Percentiles rank a stretch among this genome's conserved stretches.
These are phyloP conservation scores for Xylaria venustula DNA, from an alignment of 495 filamentous ascomycete species.

Conservation along the genomic window DNA sequence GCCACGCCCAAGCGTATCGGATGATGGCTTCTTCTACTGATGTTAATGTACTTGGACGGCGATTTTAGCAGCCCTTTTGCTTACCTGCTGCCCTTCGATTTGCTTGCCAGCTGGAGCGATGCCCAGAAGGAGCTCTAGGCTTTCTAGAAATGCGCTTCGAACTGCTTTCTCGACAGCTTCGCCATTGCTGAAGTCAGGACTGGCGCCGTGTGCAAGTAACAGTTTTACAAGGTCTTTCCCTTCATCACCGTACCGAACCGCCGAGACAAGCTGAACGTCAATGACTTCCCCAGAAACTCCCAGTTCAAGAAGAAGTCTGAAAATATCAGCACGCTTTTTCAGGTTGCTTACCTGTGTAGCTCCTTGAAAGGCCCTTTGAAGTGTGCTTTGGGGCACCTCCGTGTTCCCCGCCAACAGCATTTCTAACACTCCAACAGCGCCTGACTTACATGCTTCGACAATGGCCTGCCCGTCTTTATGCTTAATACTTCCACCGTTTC, in stretches of 20 bases:
- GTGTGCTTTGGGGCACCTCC: conserved; percentile 30
- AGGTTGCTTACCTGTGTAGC: conserved; percentile 42
- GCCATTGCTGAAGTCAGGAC: conserved; percentile 41
- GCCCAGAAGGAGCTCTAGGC: conserved; percentile 44
- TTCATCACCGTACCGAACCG: conserved; percentile 43
- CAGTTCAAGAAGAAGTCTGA: conserved; percentile 39
- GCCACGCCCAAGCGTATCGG: conserved; percentile 36
- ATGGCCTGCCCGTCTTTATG: conserved; percentile 46
- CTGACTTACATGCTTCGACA: conserved; percentile 42
- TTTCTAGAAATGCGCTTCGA: conserved; percentile 39
- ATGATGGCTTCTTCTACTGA: conserved; percentile 35
- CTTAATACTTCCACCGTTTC: conserved; percentile 41
- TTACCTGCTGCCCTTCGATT: conserved; percentile 9
- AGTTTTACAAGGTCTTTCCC: conserved; percentile 41
- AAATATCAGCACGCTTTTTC: conserved; percentile 36
- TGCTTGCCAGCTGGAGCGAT: conserved; percentile 27
- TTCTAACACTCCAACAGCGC: conserved; percentile 35
- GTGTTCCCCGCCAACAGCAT: conserved; percentile 38
- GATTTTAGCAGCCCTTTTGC: not conserved
- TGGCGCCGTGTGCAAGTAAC: conserved; percentile 42
- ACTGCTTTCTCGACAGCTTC: conserved; percentile 50
- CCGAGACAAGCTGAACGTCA: conserved; percentile 43
- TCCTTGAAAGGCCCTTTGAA: conserved; percentile 43
- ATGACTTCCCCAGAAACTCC: conserved; percentile 42
- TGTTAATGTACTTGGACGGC: not conserved